Percentiles rank a stretch among this genome's conserved stretches.
These are phyloP conservation scores for Theileria orientalis DNA, from an alignment of 169 alveolate species.

Conservation along the genomic window DNA sequence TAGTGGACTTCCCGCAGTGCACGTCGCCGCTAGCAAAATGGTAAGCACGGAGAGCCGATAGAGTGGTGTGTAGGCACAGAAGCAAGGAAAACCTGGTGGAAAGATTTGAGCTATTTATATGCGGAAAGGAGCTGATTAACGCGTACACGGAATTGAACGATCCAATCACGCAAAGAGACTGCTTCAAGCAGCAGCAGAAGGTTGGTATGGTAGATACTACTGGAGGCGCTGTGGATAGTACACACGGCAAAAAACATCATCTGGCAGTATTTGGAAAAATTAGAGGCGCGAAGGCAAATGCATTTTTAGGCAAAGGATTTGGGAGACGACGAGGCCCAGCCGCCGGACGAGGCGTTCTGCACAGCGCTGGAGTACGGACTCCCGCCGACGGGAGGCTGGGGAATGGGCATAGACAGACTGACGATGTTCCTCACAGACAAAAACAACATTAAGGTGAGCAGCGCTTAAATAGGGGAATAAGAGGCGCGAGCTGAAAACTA, in stretches of 20 bases:
- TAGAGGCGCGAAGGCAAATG: no score
- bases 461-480: background rate
- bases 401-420: conserved; percentile 96
- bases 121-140: conserved; percentile 88
- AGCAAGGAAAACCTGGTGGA: conserved; percentile 81
- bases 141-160: conserved; percentile 93
- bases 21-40: conserved; percentile 99
- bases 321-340: conserved; percentile 80
- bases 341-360: conserved; percentile 75
- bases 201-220: background rate
- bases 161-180: conserved; percentile 87
- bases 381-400: conserved; percentile 99
- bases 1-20: conserved; percentile 97
- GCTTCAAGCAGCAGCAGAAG: conserved; percentile 72
- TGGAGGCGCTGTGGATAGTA: background rate
- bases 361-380: conserved; percentile 95
- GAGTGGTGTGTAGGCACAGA: conserved; percentile 78
- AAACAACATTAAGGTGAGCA: conserved; percentile 88
- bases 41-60: conserved; percentile 62
- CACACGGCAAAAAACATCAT: background rate
- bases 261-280: no score
- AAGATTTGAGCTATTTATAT: conserved; percentile 89
- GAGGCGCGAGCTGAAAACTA: no score
- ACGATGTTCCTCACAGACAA: conserved; percentile 94
- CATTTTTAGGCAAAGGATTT: conserved; percentile 52